A percentile compares a stretch with the other conserved stretches of the same genome.
phyloP scores from a whole-genome alignment of 2,329 filamentous ascomycete species.

The Bipolaris cookei region DNA sequence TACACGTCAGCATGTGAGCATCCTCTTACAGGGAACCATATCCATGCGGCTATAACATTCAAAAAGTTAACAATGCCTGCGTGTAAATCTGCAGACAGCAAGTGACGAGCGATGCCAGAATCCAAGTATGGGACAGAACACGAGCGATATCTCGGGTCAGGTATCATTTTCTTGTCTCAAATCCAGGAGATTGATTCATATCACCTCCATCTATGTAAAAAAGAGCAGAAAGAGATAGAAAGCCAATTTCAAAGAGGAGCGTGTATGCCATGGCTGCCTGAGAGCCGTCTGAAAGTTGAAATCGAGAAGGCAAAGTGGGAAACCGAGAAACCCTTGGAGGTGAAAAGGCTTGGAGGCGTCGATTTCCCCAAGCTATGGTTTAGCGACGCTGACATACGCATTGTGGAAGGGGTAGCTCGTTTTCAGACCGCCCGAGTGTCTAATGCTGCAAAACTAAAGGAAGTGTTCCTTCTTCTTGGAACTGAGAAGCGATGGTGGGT shows the following conservation, averaged over 20 bases:
- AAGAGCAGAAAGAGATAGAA: slow-evolving; percentile 1
- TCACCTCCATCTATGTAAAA: background rate
- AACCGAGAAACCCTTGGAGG: background rate
- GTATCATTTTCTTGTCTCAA: slow-evolving; percentile 4
- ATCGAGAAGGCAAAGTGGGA: background rate
- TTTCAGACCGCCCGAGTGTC: background rate
- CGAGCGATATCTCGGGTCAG: background rate
- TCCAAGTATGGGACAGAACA: slow-evolving; percentile 1
- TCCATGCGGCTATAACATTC: too few species aligned
- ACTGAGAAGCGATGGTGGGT: slow-evolving; percentile 1
- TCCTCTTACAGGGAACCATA: background rate
- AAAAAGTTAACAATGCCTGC: background rate
- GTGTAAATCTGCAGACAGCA: too few species aligned
- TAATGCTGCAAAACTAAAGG: background rate
- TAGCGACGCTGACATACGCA: background rate
- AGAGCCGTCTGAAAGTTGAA: slow-evolving; percentile 3
- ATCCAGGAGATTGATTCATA: background rate
- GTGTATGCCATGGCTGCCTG: slow-evolving; percentile 3
- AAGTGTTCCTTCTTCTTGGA: background rate
- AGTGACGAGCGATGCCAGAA: background rate
- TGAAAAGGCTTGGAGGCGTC: background rate
- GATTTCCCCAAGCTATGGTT: slow-evolving; percentile 1
- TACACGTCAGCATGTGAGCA: background rate
- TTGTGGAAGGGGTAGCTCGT: background rate
- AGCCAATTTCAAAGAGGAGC: background rate